A percentile compares a stretch with the other conserved stretches of the same genome.
Evolutionary conservation across 2,329 filamentous ascomycete species (phyloP).

Genomic region (Sphaerulina populicola): DNA sequence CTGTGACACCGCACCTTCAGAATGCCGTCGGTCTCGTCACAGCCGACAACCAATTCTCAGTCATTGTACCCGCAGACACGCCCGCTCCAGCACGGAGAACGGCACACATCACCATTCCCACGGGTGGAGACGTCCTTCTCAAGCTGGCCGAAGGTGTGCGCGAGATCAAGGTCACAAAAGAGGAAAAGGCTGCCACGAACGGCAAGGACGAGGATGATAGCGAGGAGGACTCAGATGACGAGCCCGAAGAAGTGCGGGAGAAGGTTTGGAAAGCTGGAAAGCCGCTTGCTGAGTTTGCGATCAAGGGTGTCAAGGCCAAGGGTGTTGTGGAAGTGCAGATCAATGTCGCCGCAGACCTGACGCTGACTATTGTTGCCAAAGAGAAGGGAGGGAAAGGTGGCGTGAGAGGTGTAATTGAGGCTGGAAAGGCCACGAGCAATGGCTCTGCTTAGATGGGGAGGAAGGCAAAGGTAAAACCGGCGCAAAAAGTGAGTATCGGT

Average conservation of each 20-base stretch:
- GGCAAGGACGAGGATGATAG: conserved; percentile 53
- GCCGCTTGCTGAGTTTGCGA: conserved; percentile 72
- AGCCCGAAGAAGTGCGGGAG: conserved; percentile 78
- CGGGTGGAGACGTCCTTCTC: conserved; percentile 79
- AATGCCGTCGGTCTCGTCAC: conserved; percentile 82
- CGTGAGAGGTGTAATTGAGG: conserved; percentile 55
- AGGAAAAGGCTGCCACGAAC: conserved; percentile 58
- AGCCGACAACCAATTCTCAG: conserved; percentile 62
- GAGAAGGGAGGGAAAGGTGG: conserved; percentile 84
- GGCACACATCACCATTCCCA: conserved; percentile 65
- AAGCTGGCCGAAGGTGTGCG: conserved; percentile 80
- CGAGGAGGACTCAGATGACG: conserved; percentile 57
- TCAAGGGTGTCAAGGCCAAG: conserved; percentile 77
- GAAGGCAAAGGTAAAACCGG: not conserved
- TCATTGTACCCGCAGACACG: conserved; percentile 77
- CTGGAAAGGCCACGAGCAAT: conserved; percentile 21
- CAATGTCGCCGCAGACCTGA: conserved; percentile 72
- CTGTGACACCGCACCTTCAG: conserved; percentile 80
- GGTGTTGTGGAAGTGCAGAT: conserved; percentile 90
- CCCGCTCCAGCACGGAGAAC: conserved; percentile 81
- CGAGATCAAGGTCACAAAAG: conserved; percentile 88
- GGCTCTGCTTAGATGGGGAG: conserved; percentile 10
- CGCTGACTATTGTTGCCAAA: conserved; percentile 69
- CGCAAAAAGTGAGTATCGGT: not conserved
- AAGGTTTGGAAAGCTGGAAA: conserved; percentile 86